These are phyloP conservation scores for Candida glucosophila DNA, from an alignment of 1,139 yeast genomes.

Conservation along the genomic window DNA sequence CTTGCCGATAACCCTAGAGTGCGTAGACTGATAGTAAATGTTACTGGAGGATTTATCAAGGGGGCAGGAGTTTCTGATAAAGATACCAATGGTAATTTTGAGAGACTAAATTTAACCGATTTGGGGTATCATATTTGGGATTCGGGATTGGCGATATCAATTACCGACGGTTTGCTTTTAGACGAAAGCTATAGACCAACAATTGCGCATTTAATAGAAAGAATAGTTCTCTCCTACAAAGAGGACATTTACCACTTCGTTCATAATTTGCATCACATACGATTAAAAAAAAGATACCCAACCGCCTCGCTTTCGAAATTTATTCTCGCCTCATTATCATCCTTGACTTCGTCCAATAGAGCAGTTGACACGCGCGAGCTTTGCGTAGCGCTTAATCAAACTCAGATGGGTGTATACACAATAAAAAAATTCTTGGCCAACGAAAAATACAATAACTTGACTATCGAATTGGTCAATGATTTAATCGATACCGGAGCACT, in stretches of 20 bases:
- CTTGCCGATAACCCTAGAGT: conserved; percentile 24
- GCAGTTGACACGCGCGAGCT: conserved; percentile 20
- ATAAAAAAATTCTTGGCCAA: conserved; percentile 28
- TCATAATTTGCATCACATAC: conserved; percentile 11
- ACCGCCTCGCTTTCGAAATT: conserved; percentile 21
- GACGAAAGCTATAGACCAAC: conserved; percentile 28
- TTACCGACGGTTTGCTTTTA: conserved; percentile 28
- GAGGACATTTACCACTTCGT: too few relatives aligned
- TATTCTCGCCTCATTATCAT: conserved; percentile 17
- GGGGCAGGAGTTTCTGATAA: conserved; percentile 11
- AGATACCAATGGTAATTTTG: conserved; percentile 3
- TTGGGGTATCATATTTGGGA: conserved; percentile 14
- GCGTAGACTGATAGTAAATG: conserved; percentile 21
- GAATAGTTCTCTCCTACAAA: too few relatives aligned
- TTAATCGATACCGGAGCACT: conserved; percentile 19
- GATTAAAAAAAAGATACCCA: conserved; percentile 14
- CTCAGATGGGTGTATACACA: conserved; percentile 33
- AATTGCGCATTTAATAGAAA: conserved; percentile 26
- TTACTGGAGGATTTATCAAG: conserved; percentile 13
- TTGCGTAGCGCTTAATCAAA: conserved; percentile 39
- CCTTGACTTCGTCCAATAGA: conserved; percentile 14
- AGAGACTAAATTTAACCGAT: conserved; percentile 14
- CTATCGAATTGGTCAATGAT: conserved; percentile 21
- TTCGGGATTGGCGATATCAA: conserved; percentile 29
- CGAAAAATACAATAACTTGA: conserved; percentile 30